These are phyloP conservation scores for Actinomortierella ambigua DNA, from an alignment of 371 early-diverging fungal genomes.

Conservation along the genomic window DNA sequence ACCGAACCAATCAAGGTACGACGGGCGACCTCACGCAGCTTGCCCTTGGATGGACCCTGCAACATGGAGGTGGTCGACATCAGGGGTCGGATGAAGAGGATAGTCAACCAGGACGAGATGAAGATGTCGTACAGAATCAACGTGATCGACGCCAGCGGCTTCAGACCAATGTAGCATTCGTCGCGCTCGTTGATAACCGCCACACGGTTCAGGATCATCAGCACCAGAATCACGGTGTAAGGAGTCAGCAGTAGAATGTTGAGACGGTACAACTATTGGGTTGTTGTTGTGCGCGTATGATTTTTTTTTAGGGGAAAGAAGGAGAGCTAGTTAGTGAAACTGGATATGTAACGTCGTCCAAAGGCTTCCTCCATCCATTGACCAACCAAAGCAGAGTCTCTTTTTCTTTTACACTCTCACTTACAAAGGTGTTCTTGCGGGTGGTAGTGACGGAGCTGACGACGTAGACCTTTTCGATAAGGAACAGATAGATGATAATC, in stretches of 20 bases:
- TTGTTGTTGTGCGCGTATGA: too few species aligned
- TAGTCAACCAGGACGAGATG: slow-evolving; percentile 30
- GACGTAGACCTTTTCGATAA: slow-evolving; percentile 41
- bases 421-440: slow-evolving; percentile 17
- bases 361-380: too few species aligned
- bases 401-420: too few species aligned
- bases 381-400: too few species aligned
- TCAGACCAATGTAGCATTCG: slow-evolving; percentile 53
- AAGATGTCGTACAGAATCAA: slow-evolving; percentile 43
- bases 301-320: too few species aligned
- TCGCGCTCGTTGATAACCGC: slow-evolving; percentile 47
- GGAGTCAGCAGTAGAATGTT: slow-evolving; percentile 51
- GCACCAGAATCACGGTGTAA: slow-evolving; percentile 43
- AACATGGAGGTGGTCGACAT: slow-evolving; percentile 30
- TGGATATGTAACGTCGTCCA: too few species aligned
- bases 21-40: slow-evolving; percentile 51
- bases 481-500: slow-evolving; percentile 42
- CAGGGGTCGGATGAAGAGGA: slow-evolving; percentile 32
- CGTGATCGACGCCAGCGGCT: slow-evolving; percentile 50
- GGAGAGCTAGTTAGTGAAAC: too few species aligned
- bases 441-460: slow-evolving; percentile 30
- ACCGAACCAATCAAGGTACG: slow-evolving; percentile 51
- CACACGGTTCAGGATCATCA: slow-evolving; percentile 49
- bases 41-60: slow-evolving; percentile 35
- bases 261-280: slow-evolving; percentile 49